A percentile compares a stretch with the other conserved stretches of the same genome.
Conservation (phyloP, 495 filamentous ascomycete species). For the Podospora didyma region DNA sequence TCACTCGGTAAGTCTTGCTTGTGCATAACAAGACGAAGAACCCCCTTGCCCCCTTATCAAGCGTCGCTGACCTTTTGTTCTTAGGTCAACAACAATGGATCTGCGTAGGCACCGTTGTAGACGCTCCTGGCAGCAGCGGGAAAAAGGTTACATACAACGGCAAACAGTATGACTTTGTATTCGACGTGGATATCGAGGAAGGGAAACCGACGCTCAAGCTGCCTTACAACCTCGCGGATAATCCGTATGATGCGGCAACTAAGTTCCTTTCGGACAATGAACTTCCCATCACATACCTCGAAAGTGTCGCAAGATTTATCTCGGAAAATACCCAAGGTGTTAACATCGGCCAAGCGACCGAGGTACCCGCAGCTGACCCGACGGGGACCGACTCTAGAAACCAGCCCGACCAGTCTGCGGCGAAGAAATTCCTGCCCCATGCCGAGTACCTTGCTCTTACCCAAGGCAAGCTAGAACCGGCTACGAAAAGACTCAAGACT, state of each 20-base stretch:
- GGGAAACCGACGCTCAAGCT: conserved; percentile 91
- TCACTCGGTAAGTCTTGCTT: conserved; percentile 43
- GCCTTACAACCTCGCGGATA: conserved; percentile 87
- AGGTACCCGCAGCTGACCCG: conserved; percentile 55
- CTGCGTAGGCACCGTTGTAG: conserved; percentile 88
- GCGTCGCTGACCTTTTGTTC: conserved; percentile 14
- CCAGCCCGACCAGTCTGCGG: conserved; percentile 61
- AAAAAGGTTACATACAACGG: conserved; percentile 69
- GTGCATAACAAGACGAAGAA: background rate
- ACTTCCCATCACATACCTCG: conserved; percentile 82
- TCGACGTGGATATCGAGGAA: conserved; percentile 96
- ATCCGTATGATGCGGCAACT: conserved; percentile 86
- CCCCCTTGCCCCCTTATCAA: background rate
- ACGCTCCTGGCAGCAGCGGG: conserved; percentile 77
- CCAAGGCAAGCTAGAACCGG: conserved; percentile 36
- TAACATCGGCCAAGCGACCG: conserved; percentile 57
- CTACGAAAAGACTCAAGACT: conserved; percentile 19
- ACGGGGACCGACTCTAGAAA: conserved; percentile 77
- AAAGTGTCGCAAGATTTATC: conserved; percentile 94
- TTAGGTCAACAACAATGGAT: conserved; percentile 61
- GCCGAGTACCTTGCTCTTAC: conserved; percentile 74
- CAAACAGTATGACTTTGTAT: conserved; percentile 94
- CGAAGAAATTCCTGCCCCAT: conserved; percentile 69
- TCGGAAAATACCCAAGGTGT: conserved; percentile 83
- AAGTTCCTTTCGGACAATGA: conserved; percentile 92